These are phyloP conservation scores for Crinitomyces ghanaensis DNA, from an alignment of 805 yeast species.

Conservation along the genomic window DNA sequence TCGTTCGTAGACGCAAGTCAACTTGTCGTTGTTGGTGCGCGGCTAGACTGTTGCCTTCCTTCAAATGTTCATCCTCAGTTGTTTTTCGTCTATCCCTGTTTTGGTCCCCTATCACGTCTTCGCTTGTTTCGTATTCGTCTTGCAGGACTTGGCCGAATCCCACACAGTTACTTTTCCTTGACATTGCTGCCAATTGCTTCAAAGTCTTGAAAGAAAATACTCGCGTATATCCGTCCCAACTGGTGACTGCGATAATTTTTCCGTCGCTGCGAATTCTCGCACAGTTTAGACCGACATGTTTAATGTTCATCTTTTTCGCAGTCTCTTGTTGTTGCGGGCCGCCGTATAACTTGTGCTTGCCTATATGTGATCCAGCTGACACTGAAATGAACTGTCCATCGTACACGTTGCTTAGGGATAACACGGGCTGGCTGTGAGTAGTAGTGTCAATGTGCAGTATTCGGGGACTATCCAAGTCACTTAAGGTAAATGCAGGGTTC, in stretches of 20 bases:
- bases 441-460: no score
- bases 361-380: slow-evolving; percentile 24
- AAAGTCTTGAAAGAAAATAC: slow-evolving; percentile 18
- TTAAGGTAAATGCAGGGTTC: no score
- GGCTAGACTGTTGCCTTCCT: not conserved
- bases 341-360: slow-evolving; percentile 17
- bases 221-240: slow-evolving; percentile 32
- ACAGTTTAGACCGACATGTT: slow-evolving; percentile 23
- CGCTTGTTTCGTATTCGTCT: not conserved
- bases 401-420: slow-evolving; percentile 17
- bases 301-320: slow-evolving; percentile 9
- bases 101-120: not conserved
- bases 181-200: slow-evolving; percentile 24
- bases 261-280: slow-evolving; percentile 18
- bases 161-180: slow-evolving; percentile 9
- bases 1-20: no score
- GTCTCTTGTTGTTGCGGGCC: not conserved
- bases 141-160: slow-evolving; percentile 3
- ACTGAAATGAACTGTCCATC: slow-evolving; percentile 19
- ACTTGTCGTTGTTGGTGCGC: not conserved
- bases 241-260: slow-evolving; percentile 23
- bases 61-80: not conserved
- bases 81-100: not conserved
- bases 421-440: slow-evolving; percentile 26
- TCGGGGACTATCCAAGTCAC: no score